These are phyloP conservation scores for Fraxinus americana DNA, from an alignment of 257 asterid species.

Conservation along the genomic window DNA sequence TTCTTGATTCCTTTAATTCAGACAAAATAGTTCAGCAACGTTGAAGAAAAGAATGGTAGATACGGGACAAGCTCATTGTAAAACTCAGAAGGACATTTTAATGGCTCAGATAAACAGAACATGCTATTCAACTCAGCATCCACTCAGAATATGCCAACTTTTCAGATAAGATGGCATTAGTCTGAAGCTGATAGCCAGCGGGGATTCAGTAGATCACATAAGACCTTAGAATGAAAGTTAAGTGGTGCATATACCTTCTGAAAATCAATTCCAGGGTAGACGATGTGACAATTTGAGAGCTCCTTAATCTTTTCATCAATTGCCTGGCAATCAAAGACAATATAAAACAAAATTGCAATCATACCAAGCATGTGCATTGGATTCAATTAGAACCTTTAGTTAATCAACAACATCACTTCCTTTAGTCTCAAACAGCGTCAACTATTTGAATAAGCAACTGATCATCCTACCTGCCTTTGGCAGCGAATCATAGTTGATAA, in stretches of 20 bases:
- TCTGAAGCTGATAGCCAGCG: neutral
- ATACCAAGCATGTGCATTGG: slow-evolving; percentile 3
- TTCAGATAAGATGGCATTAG: neutral
- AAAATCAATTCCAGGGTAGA: slow-evolving; percentile 89
- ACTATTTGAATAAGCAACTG: slow-evolving; percentile 9
- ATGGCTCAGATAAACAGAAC: slow-evolving; percentile 9
- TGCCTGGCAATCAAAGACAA: slow-evolving; percentile 60
- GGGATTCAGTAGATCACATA: neutral
- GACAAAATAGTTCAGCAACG: slow-evolving; percentile 2
- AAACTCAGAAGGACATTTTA: neutral
- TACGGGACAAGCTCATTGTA: neutral
- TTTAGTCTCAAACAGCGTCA: slow-evolving; percentile 17
- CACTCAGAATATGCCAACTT: neutral
- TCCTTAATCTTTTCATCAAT: slow-evolving; percentile 94
- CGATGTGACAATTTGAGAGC: slow-evolving; percentile 97
- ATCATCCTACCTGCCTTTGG: slow-evolving; percentile 76
- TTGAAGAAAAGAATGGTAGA: neutral
- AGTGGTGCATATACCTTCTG: slow-evolving; percentile 68
- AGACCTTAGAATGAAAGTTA: slow-evolving; percentile 21
- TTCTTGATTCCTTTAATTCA: neutral
- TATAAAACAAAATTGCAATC: slow-evolving; percentile 20
- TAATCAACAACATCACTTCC: slow-evolving; percentile 14
- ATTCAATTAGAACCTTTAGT: neutral
- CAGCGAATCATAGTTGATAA: slow-evolving; percentile 96
- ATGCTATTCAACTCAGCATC: neutral